These are phyloP conservation scores for Diaporthe sp. DNA, from an alignment of 2,329 filamentous ascomycete genomes.

Conservation along the genomic window DNA sequence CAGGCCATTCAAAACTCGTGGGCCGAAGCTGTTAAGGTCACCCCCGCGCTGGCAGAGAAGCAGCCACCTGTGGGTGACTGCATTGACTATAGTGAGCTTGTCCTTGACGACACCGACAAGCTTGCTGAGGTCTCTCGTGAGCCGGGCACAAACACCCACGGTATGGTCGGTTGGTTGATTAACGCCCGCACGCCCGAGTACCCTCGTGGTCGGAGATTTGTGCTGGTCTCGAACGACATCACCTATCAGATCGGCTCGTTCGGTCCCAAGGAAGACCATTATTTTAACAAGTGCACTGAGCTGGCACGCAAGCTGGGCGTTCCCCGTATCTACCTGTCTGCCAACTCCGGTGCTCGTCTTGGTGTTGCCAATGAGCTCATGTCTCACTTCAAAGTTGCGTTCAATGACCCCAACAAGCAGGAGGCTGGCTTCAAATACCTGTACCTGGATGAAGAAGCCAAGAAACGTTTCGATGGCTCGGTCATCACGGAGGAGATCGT, in stretches of 20 bases:
- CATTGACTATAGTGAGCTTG: slow-evolving; percentile 93
- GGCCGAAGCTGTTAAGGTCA: slow-evolving; percentile 80
- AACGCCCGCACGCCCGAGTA: slow-evolving; percentile 97
- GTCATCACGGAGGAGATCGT: slow-evolving; percentile 90
- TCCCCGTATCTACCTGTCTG: slow-evolving; percentile 96
- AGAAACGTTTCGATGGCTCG: slow-evolving; percentile 87
- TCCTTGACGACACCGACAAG: slow-evolving; percentile 93
- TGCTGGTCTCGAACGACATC: slow-evolving; percentile 99
- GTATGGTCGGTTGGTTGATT: slow-evolving; percentile 99
- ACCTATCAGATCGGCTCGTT: slow-evolving; percentile 99
- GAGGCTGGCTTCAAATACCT: slow-evolving; percentile 97
- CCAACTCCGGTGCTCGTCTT: slow-evolving; percentile 98
- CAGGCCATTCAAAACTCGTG: slow-evolving; percentile 98
- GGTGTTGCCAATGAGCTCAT: slow-evolving; percentile 97
- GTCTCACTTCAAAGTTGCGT: slow-evolving; percentile 96
- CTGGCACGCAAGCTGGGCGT: slow-evolving; percentile 94
- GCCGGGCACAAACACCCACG: slow-evolving; percentile 93
- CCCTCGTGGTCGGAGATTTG: slow-evolving; percentile 89
- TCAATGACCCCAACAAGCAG: slow-evolving; percentile 87
- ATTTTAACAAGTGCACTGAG: slow-evolving; percentile 99
- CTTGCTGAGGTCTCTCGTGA: slow-evolving; percentile 94
- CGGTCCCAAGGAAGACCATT: slow-evolving; percentile 94
- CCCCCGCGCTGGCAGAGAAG: slow-evolving; percentile 81
- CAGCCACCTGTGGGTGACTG: slow-evolving; percentile 90
- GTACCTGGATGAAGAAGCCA: slow-evolving; percentile 88